Evolutionary conservation across 495 filamentous ascomycete genomes (phyloP), one percentile per base, ranked within the genome.

Genomic region (Tetracladium marchalianum): DNA sequence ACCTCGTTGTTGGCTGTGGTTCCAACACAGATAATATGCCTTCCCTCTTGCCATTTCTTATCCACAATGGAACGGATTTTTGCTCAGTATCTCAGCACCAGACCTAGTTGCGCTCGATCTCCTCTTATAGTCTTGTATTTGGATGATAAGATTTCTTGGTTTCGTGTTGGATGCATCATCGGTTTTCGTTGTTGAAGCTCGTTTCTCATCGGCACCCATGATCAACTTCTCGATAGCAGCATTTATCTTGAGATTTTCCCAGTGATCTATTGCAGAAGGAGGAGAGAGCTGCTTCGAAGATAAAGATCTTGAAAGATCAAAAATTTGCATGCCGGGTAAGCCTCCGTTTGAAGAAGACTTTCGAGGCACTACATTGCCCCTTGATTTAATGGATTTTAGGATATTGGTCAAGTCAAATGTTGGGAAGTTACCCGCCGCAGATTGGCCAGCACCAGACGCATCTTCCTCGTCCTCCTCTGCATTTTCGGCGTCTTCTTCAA

Each of bases 21-120:
- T 18, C 90, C 92, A 22, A 98, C 65, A n/a, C 95, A 62, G 40
- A 92, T 65, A 6, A 93, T 73, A 34, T 70, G 75, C 49, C 82
- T 75, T 10, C 88, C 88, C 31, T 72, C 68, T 35, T 66, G 69
- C 66, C 89, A 77, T 39, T 80, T 70, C 44, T 76, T 75, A 48
- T 85, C 73, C 22, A 93, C 78, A n/a, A 81, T 68, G 47, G 78
- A 71, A 38, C 82, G 78, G 8, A 98, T 63, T 38, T 78, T 27
- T 75, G 18, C 56, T 58, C 4, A 96, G 59, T 17, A 92, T 68
- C 24, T 67, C 70, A 0, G 72, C 59, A n/a, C 85, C 82, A 15
- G 80, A 73, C 8, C 68, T 56, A 1, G 83, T 79, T 43, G 67
- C 65, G 52, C 71, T 75, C 11, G 96, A 68, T 36, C 92, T 84